phyloP scores from a whole-genome alignment of 495 filamentous ascomycete species.

The Penicillium paxilli region DNA sequence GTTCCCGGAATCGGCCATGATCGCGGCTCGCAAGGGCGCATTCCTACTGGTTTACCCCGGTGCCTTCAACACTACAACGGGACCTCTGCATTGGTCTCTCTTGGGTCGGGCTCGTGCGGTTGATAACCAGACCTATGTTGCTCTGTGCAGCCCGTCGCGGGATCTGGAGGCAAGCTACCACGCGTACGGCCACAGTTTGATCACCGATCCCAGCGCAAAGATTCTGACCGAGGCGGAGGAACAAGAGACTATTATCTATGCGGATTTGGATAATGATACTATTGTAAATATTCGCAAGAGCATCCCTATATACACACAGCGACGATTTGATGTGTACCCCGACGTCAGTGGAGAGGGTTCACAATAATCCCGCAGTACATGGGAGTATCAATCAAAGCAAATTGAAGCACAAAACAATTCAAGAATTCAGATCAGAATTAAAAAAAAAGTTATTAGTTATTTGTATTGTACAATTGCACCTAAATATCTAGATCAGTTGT shows the following conservation, averaged over 20 bases:
- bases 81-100: slow-evolving; percentile 86
- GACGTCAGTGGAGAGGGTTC: slow-evolving; percentile 63
- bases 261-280: slow-evolving; percentile 66
- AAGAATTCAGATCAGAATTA: no score
- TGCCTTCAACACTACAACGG: slow-evolving; percentile 93
- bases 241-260: slow-evolving; percentile 72
- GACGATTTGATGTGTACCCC: slow-evolving; percentile 93
- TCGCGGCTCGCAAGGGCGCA: slow-evolving; percentile 78
- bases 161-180: slow-evolving; percentile 77
- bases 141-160: slow-evolving; percentile 85
- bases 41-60: slow-evolving; percentile 91
- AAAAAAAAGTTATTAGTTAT: no score
- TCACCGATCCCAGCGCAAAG: slow-evolving; percentile 86
- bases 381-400: no score
- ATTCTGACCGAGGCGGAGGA: slow-evolving; percentile 75
- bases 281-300: slow-evolving; percentile 78
- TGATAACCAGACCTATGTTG: slow-evolving; percentile 96
- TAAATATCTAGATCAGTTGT: no score
- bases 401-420: no score
- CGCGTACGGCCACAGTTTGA: slow-evolving; percentile 87
- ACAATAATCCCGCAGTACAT: slow-evolving; percentile 5
- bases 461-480: no score
- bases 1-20: slow-evolving; percentile 91
- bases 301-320: slow-evolving; percentile 82
- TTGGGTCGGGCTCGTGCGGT: slow-evolving; percentile 80